Evolutionary conservation across 1,284 basidiomycete genomes (phyloP), one percentile per base, ranked within the genome.

Genomic region (Agaricales sp.): DNA sequence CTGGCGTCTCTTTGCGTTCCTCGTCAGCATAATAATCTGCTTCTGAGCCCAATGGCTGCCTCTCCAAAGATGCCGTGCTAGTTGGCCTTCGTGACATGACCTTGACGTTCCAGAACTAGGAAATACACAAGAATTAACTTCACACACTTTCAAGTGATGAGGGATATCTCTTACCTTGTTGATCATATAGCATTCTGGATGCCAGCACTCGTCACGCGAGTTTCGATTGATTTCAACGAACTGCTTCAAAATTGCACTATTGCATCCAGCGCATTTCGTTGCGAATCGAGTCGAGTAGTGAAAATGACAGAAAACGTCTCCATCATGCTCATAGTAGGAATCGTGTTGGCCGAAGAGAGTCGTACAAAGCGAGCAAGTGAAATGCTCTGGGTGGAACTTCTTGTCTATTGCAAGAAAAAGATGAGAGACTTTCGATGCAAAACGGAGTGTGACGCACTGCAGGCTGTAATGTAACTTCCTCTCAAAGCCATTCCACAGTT

Each of bases 101-200:
- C 67, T 97, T 96, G 66, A 98, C 94, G 64, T 98, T 98, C 95
- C 95, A 99, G 65, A 99, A 98, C 89, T 94, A 63, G 19, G n/a
- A 35, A 35, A 35, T 35, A n/a, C 30, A n/a, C 11, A n/a, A 11
- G 30, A 35, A n/a, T 35, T 35, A 8, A 8, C 11, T 35, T n/a
- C 30, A 8, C 8, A n/a, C n/a, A n/a, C 11, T 18, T 26, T 47
- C 18, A 44, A 22, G 52, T 30, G 39, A 45, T 18, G 21, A 48
- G 48, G 24, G 47, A 35, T n/a, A 35, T 35, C 13, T 58, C 73
- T 50, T 52, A 92, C 91, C 76, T 96, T 98, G 70, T 98, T 95
- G 59, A 99, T 98, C 94, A 99, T 98, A 67, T 99, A 98, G 67
- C 95, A 99, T 68, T 99, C 95, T 46, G 95, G 95, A 76, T 99